Base-by-base conservation (phyloP, 768 basidiomycete species). In the Tulasnella sp. region DNA sequence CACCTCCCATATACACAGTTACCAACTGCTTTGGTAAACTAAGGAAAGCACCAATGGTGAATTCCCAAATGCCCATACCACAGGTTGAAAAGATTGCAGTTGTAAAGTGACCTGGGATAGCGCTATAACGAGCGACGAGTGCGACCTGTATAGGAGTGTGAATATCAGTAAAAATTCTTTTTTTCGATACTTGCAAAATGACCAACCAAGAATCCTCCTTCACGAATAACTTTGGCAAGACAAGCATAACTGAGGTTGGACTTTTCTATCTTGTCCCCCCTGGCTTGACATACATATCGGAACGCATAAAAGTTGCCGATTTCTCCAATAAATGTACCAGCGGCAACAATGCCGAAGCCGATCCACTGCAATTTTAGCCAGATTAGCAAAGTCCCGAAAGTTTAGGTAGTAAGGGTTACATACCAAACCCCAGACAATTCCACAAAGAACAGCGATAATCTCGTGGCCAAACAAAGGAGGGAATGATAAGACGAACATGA, bases 391-490 rank as follows among this genome's bases (percentile, higher is more conserved):
- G n/a, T n/a, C n/a, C n/a, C n/a, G n/a, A n/a, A n/a, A n/a, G n/a
- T n/a, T n/a, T n/a, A n/a, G n/a, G n/a, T n/a, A n/a, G n/a, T n/a
- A n/a, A n/a, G n/a, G n/a, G 34, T 16, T 12, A 12, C 34, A 12
- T 12, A 43, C 41, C 13, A 91, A 68, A 2, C 87, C 89, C 87
- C 88, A 95, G 2, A 93, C 85, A 29, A 93, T 64, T 15, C 91
- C 91, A 59, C 87, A 89, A 5, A 93, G 70, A 31, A 92, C 74
- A 20, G 86, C 85, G 34, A 93, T 71, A 50, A 93, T 84, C 71
- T 93, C 91, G 56, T 93, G 90, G 4, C 91, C 91, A 59, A 91
- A 91, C 15, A 93, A 75, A 0, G 88, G 88, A 52, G 88, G 88
- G 62, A 91, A 89, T 0, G 86, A 88, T 25, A 91, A 75, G 55